phyloP scores from a whole-genome alignment of 768 basidiomycete species.

The Neoboletus brunneissimus region DNA sequence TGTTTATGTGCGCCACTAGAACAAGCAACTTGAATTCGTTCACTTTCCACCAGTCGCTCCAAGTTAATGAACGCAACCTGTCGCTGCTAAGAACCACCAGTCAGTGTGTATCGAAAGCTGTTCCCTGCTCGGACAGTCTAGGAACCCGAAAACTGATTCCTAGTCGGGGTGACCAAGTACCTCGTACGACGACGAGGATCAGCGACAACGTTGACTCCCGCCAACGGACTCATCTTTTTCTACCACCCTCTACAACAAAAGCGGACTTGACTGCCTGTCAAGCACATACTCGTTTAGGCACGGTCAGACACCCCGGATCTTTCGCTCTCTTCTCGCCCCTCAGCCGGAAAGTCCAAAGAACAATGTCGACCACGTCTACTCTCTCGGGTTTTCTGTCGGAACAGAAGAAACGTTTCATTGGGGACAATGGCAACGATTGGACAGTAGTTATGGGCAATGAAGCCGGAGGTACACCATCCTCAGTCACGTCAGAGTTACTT shows the following conservation, averaged over 20 bases:
- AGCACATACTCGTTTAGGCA: neutral
- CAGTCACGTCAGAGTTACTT: neutral
- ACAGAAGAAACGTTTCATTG: conserved; percentile 60
- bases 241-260: neutral
- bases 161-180: neutral
- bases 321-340: neutral
- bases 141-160: neutral
- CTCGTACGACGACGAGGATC: neutral
- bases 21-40: neutral
- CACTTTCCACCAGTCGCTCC: neutral
- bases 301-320: neutral
- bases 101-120: neutral
- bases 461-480: conserved; percentile 69
- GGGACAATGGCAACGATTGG: conserved; percentile 64
- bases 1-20: conserved; percentile 8
- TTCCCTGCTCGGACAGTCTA: neutral
- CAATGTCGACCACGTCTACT: conserved; percentile 22
- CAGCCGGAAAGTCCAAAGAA: conserved; percentile 1
- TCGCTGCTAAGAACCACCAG: neutral
- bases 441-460: conserved; percentile 93
- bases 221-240: neutral
- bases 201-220: neutral
- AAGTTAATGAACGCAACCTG: neutral
- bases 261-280: neutral
- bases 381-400: conserved; percentile 41